A percentile compares a stretch with the other conserved stretches of the same genome.
These are phyloP conservation scores for Penicillium paneum DNA, from an alignment of 2,329 filamentous ascomycete genomes.

Conservation along the genomic window DNA sequence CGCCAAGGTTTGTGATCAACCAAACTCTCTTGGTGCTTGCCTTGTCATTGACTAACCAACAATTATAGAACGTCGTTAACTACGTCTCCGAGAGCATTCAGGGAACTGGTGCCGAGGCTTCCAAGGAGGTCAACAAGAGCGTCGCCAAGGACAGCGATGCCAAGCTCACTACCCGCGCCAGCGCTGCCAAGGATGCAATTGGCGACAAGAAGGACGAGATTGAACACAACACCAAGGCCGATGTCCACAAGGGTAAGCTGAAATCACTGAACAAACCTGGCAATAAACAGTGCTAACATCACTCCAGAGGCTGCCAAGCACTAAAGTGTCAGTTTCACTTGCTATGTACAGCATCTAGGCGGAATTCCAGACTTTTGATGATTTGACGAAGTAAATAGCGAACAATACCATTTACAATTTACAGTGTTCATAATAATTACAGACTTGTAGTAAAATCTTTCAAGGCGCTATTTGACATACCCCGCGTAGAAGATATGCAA, in stretches of 20 bases:
- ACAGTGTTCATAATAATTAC: not conserved
- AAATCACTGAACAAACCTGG: not conserved
- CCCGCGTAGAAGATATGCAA: not conserved
- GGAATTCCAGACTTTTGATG: not conserved
- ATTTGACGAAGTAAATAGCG: conserved; percentile 1
- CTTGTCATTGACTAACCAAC: not conserved
- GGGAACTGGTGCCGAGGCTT: conserved; percentile 54
- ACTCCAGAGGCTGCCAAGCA: conserved; percentile 15
- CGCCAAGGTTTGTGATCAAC: conserved; percentile 13
- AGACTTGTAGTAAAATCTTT: not conserved
- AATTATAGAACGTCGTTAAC: conserved; percentile 57
- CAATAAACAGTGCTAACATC: not conserved
- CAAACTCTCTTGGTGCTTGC: too few relatives aligned
- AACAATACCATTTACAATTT: not conserved
- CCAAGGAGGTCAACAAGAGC: conserved; percentile 69
- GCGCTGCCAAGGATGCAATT: conserved; percentile 52
- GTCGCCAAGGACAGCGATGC: conserved; percentile 62
- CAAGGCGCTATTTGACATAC: not conserved
- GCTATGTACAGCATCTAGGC: not conserved
- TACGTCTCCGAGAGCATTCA: conserved; percentile 65
- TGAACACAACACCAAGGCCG: conserved; percentile 46
- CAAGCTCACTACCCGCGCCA: conserved; percentile 52
- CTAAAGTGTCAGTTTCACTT: conserved; percentile 1
- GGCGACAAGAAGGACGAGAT: conserved; percentile 54
- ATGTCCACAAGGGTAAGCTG: conserved; percentile 23